These are phyloP conservation scores for Carex littledalei DNA, from an alignment of 176 grass and related monocot species.

Conservation along the genomic window DNA sequence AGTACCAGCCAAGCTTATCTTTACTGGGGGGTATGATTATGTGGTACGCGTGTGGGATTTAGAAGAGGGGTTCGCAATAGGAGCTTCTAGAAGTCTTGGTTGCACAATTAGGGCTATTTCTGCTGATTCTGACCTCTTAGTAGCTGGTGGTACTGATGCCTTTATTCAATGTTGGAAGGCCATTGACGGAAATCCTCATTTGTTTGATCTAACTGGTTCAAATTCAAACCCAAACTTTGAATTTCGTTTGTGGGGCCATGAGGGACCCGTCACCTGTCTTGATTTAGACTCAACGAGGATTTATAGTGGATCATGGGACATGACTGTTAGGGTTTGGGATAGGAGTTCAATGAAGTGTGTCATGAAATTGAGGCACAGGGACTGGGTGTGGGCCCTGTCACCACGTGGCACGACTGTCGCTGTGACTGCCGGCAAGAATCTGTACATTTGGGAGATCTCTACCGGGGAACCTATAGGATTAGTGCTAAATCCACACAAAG, in stretches of 20 bases:
- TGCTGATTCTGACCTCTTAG: conserved; percentile 65
- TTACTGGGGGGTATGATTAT: conserved; percentile 78
- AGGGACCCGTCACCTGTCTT: conserved; percentile 90
- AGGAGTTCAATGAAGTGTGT: conserved; percentile 68
- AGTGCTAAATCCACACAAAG: conserved; percentile 64
- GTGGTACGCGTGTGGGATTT: conserved; percentile 80
- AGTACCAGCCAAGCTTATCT: conserved; percentile 58
- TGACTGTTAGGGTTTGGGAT: conserved; percentile 81
- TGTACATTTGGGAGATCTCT: conserved; percentile 74
- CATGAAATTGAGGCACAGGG: conserved; percentile 67
- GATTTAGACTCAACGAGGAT: conserved; percentile 65
- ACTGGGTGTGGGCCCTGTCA: conserved; percentile 77
- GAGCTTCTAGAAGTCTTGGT: conserved; percentile 66
- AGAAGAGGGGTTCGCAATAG: conserved; percentile 76
- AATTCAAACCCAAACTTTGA: conserved; percentile 38
- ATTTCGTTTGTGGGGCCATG: conserved; percentile 83
- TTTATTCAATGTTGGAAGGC: conserved; percentile 89
- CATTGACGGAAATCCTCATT: conserved; percentile 45
- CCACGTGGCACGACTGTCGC: conserved; percentile 64
- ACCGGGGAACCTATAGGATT: conserved; percentile 41
- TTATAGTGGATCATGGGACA: conserved; percentile 97
- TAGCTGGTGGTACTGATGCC: conserved; percentile 71
- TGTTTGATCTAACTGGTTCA: conserved; percentile 52
- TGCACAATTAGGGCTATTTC: conserved; percentile 81
- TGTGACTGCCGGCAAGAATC: conserved; percentile 65